A percentile compares a stretch with the other conserved stretches of the same genome.
These are phyloP conservation scores for Delitschia confertaspora DNA, from an alignment of 495 filamentous ascomycete species.

Conservation along the genomic window DNA sequence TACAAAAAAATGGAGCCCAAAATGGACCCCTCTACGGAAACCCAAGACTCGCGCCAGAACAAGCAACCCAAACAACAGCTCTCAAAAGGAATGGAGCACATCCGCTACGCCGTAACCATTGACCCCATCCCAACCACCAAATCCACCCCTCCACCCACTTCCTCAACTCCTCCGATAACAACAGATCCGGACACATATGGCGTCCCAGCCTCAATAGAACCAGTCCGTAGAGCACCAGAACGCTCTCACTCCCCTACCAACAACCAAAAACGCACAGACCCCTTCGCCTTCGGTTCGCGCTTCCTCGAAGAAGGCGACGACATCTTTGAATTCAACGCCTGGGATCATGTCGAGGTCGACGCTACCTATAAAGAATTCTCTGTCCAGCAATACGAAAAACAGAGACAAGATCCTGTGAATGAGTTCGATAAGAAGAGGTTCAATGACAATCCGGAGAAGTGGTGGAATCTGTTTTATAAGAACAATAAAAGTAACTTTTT, in stretches of 20 bases:
- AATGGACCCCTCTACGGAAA: slow-evolving; percentile 6
- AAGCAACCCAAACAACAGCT: slow-evolving; percentile 30
- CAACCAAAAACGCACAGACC: slow-evolving; percentile 74
- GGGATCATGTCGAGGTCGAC: slow-evolving; percentile 93
- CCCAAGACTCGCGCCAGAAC: slow-evolving; percentile 16
- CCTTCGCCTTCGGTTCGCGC: slow-evolving; percentile 91
- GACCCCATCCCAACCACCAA: slow-evolving; percentile 15
- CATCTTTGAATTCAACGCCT: slow-evolving; percentile 93
- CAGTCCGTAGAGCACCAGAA: slow-evolving; percentile 32
- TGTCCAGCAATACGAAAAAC: slow-evolving; percentile 67
- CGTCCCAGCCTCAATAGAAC: slow-evolving; percentile 39
- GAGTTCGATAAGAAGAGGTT: slow-evolving; percentile 80
- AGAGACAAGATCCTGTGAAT: slow-evolving; percentile 71
- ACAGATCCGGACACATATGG: slow-evolving; percentile 36
- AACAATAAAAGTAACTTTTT: slow-evolving; percentile 96
- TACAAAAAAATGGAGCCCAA: neutral
- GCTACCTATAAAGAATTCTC: slow-evolving; percentile 73
- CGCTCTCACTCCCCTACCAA: slow-evolving; percentile 48
- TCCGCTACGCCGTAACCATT: slow-evolving; percentile 35
- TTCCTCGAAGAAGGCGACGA: slow-evolving; percentile 72
- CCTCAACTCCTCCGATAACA: slow-evolving; percentile 14
- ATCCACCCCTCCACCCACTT: neutral
- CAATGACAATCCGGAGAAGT: slow-evolving; percentile 81
- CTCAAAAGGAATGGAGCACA: slow-evolving; percentile 38
- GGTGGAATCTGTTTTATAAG: slow-evolving; percentile 95